Evolutionary conservation across 169 alveolate species (phyloP).

Genomic region (Amoebophrya sp.): DNA sequence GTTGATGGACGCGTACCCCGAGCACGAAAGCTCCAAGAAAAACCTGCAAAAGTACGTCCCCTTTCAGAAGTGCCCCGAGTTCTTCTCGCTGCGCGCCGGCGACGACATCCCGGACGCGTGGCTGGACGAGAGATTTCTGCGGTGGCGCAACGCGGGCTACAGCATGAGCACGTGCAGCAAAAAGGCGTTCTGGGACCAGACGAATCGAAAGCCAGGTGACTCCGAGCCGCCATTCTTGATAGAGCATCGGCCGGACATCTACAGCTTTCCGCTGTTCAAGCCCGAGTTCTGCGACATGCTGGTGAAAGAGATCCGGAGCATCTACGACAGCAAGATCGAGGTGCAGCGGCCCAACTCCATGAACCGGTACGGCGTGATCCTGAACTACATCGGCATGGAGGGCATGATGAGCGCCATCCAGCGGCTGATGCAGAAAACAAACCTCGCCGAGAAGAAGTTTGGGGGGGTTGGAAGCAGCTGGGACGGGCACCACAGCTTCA

Average conservation of each 20-base stretch:
- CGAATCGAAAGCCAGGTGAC: too few relatives aligned
- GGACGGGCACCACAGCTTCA: neutral
- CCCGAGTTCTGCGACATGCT: neutral
- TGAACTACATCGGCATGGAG: neutral
- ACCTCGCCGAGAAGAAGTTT: neutral
- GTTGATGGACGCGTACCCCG: neutral
- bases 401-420: neutral
- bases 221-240: neutral
- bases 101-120: neutral
- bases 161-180: too few relatives aligned
- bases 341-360: neutral
- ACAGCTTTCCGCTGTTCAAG: neutral
- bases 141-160: neutral
- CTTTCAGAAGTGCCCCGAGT: neutral
- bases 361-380: neutral
- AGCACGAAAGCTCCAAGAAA: neutral
- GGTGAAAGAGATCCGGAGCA: neutral
- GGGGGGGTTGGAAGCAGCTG: neutral
- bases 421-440: neutral
- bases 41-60: neutral
- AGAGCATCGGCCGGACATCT: slow-evolving; percentile 4
- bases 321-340: neutral
- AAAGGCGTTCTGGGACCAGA: neutral
- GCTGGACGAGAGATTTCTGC: neutral
- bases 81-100: neutral